Evolutionary conservation across 164 flowering plant genomes (phyloP), one percentile per base, ranked within the genome.

Genomic region (Tetracentron sinense): DNA sequence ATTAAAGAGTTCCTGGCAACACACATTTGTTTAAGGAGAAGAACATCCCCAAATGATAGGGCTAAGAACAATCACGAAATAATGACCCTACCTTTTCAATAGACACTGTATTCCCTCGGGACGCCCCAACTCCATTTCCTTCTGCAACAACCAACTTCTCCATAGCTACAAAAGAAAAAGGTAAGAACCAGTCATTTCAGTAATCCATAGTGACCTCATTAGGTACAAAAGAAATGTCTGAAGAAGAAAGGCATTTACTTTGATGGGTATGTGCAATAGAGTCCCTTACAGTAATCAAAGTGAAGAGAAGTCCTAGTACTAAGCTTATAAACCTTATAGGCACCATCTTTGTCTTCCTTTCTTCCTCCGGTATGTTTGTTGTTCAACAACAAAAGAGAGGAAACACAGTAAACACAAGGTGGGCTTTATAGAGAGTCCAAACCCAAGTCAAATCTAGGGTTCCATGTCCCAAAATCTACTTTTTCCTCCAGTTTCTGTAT

Each of bases 371-470:
- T 46, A 33, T 56, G 27, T 44, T 42, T 47, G 20, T 10, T 53
- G 42, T 54, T 54, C 63, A 67, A 51, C 60, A 67, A 30, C 66
- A 56, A 50, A 69, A 63, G 68, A 65, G 71, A 64, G 48, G 69
- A 66, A 51, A 56, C 50, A 68, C 31, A 49, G 54, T 66, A 42
- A 64, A 21, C 53, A 33, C 28, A 12, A 50, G 58, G 44, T 21
- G 54, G 71, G 72, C 56, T 80, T 72, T 78, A 77, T 75, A 78
- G 70, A 63, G 49, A 69, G 29, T 63, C 50, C 64, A 60, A 68
- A 54, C 49, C 56, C 63, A 63, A 68, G 82, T 75, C 81, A 81
- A 75, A 76, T 73, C 69, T 73, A 70, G 80, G 82, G 71, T 74
- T 72, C 69, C 75, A 69, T 70, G 38, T 42, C 56, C 56, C 65